Percentiles rank a stretch among this genome's conserved stretches.
Evolutionary conservation across 306 rosid genomes (phyloP).

Genomic region (Glycine soja): DNA sequence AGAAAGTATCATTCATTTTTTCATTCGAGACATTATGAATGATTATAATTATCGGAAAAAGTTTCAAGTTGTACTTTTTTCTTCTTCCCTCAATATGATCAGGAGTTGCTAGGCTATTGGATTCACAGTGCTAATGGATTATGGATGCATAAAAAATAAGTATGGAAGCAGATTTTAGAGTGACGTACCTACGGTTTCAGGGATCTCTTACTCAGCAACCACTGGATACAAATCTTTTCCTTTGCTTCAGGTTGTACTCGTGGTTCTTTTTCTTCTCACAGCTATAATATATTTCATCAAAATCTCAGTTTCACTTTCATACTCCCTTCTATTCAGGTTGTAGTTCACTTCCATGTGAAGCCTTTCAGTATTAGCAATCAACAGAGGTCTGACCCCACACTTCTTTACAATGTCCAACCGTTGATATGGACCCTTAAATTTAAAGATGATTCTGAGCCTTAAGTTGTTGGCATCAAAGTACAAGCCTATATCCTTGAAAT

Average conservation of each 20-base stretch:
- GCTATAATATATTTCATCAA: neutral
- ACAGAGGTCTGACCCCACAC: slow-evolving; percentile 43
- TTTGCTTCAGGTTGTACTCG: neutral
- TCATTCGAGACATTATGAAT: no score
- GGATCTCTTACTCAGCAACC: neutral
- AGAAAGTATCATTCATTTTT: neutral
- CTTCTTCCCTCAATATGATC: no score
- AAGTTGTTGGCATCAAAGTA: slow-evolving; percentile 38
- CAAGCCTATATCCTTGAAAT: slow-evolving; percentile 34
- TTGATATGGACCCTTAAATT: slow-evolving; percentile 46
- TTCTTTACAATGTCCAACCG: slow-evolving; percentile 42
- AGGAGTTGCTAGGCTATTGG: neutral
- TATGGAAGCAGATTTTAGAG: neutral
- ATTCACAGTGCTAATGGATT: neutral
- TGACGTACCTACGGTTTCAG: slow-evolving; percentile 16
- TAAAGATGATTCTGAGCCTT: slow-evolving; percentile 33
- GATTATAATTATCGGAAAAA: no score
- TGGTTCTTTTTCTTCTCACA: neutral
- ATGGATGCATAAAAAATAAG: neutral
- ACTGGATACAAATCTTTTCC: neutral
- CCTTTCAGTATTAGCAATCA: slow-evolving; percentile 36
- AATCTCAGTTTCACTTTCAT: slow-evolving; percentile 20
- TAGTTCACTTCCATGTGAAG: slow-evolving; percentile 25
- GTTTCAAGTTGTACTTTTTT: no score
- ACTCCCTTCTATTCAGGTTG: slow-evolving; percentile 21